Evolutionary conservation across 1,284 basidiomycete species (phyloP).

Genomic region (Mycosarcoma maydis): DNA sequence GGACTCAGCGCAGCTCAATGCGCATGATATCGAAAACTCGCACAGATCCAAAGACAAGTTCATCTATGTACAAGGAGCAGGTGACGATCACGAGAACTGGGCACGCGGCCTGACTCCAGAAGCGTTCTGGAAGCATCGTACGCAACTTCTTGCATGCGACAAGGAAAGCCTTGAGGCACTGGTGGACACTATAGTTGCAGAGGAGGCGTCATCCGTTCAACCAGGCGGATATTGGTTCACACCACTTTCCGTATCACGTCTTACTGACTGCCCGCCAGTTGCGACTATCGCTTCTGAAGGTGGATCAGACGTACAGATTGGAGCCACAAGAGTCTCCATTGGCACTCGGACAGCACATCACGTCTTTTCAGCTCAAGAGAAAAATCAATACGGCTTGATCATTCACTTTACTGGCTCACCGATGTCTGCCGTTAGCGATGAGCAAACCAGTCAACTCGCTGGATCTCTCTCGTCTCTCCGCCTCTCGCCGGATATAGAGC

Average conservation of each 20-base stretch:
- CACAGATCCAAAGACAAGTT: constrained; percentile 69
- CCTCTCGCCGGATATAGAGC: background rate
- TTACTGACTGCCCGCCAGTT: no score
- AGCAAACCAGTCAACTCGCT: background rate
- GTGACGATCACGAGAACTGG: constrained; percentile 89
- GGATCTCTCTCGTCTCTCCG: background rate
- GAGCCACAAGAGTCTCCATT: constrained; percentile 13
- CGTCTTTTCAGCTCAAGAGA: constrained; percentile 14
- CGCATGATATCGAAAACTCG: rapidly evolving
- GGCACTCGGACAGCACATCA: constrained; percentile 19
- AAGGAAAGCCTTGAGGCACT: constrained; percentile 71
- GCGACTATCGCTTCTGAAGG: background rate
- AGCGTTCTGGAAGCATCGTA: constrained; percentile 76
- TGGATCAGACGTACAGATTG: constrained; percentile 11
- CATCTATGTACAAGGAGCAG: constrained; percentile 85
- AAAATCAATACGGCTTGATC: constrained; percentile 8
- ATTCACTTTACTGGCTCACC: constrained; percentile 15
- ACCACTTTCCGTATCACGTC: background rate
- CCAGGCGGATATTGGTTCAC: constrained; percentile 33
- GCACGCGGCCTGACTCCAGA: constrained; percentile 78
- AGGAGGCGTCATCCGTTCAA: background rate
- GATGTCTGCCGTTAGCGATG: background rate
- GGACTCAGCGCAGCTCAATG: constrained; percentile 69
- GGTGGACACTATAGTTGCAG: constrained; percentile 20
- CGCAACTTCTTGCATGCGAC: constrained; percentile 70